Evolutionary conservation across 371 early-diverging fungal genomes (phyloP).

Genomic region (Chytridiales sp.): DNA sequence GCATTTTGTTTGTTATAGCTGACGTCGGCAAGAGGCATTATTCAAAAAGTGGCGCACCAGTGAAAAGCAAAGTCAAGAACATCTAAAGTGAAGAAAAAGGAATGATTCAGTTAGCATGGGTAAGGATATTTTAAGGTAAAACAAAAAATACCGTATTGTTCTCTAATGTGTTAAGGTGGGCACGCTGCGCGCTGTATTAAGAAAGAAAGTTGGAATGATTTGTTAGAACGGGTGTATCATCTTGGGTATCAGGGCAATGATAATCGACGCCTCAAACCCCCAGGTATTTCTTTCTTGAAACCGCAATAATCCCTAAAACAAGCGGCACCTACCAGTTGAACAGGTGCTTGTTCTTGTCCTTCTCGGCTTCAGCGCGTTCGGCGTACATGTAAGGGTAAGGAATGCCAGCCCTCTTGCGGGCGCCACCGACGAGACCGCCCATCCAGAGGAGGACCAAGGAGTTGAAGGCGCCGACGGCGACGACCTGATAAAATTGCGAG

Average conservation of each 20-base stretch:
- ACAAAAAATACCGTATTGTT: slow-evolving; percentile 35
- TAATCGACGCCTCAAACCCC: too few relatives aligned
- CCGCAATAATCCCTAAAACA: slow-evolving; percentile 1
- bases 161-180: slow-evolving; percentile 61
- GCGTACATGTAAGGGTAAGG: slow-evolving; percentile 68
- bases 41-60: slow-evolving; percentile 33
- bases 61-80: slow-evolving; percentile 20
- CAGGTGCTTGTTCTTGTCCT: slow-evolving; percentile 55
- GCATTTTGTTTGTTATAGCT: slow-evolving; percentile 33
- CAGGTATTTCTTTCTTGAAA: not conserved
- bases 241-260: not conserved
- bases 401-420: slow-evolving; percentile 60
- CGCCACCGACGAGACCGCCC: slow-evolving; percentile 56
- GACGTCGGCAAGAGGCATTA: slow-evolving; percentile 33
- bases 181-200: slow-evolving; percentile 66
- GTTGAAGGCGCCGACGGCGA: too few relatives aligned
- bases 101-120: slow-evolving; percentile 1
- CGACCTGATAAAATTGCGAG: too few relatives aligned
- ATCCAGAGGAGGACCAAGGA: too few relatives aligned
- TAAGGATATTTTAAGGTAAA: too few relatives aligned
- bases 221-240: not conserved
- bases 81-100: not conserved
- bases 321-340: slow-evolving; percentile 41
- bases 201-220: not conserved
- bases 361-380: slow-evolving; percentile 57